A percentile compares a stretch with the other conserved stretches of the same genome.
Conservation (phyloP, 2,329 filamentous ascomycete genomes). For the Alternaria metachromatica region DNA sequence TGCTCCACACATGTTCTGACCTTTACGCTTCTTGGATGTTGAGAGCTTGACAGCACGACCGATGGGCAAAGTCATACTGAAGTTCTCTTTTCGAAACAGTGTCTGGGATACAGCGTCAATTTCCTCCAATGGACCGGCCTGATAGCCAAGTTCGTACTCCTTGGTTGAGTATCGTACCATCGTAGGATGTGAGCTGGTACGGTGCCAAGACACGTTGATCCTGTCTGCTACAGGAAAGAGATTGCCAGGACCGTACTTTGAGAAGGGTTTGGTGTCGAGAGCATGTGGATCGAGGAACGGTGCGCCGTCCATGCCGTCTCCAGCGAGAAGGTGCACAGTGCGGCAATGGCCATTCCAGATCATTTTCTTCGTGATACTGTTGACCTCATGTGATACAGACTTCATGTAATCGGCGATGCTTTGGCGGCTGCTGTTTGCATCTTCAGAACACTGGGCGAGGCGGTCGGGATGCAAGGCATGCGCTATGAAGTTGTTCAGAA, state of each 20-base stretch:
- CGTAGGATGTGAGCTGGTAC: constrained; percentile 7
- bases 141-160: constrained; percentile 22
- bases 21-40: constrained; percentile 11
- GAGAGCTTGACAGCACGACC: constrained; percentile 14
- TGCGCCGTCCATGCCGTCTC: constrained; percentile 19
- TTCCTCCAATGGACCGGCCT: constrained; percentile 26
- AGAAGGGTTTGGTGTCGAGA: constrained; percentile 18
- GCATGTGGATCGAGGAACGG: constrained; percentile 28
- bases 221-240: constrained; percentile 7
- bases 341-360: constrained; percentile 32
- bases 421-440: neutral
- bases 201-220: constrained; percentile 33
- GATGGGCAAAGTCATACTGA: constrained; percentile 1
- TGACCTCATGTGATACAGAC: constrained; percentile 21
- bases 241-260: constrained; percentile 21
- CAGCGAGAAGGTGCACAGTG: constrained; percentile 25
- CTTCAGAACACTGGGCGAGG: constrained; percentile 16
- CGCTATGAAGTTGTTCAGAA: constrained; percentile 27
- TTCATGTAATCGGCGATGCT: constrained; percentile 22
- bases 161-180: constrained; percentile 28
- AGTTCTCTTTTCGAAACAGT: constrained; percentile 8
- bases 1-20: constrained; percentile 5
- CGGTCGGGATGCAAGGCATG: constrained; percentile 28
- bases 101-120: constrained; percentile 20
- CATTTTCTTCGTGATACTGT: constrained; percentile 28